Conservation (phyloP, 306 rosid species). For the Trifolium repens region DNA sequence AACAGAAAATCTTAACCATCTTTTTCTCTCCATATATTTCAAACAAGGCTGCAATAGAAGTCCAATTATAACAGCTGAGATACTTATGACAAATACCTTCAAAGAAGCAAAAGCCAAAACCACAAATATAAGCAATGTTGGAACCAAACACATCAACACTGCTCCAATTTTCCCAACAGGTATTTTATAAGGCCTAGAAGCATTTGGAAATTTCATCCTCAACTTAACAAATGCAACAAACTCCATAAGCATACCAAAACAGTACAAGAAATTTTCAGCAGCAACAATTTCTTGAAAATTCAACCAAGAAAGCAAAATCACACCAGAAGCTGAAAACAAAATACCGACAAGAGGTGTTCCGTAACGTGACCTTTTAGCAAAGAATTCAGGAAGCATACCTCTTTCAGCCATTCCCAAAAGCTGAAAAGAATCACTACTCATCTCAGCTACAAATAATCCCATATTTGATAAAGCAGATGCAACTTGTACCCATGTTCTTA, state of each 20-base stretch:
- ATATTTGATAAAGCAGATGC: constrained; percentile 75
- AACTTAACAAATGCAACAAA: constrained; percentile 65
- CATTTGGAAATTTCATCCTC: constrained; percentile 54
- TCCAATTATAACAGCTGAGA: constrained; percentile 54
- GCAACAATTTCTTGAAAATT: constrained; percentile 82
- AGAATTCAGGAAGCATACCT: constrained; percentile 71
- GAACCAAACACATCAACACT: constrained; percentile 60
- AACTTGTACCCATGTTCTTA: constrained; percentile 62
- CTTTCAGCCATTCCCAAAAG: constrained; percentile 74
- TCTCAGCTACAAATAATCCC: constrained; percentile 79
- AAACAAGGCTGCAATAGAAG: constrained; percentile 58
- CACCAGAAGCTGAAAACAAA: constrained; percentile 71
- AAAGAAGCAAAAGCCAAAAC: constrained; percentile 57
- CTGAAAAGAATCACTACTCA: constrained; percentile 78
- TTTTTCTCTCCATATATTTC: constrained; percentile 52
- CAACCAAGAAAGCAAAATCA: constrained; percentile 68
- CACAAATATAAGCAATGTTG: constrained; percentile 57
- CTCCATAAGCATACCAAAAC: constrained; percentile 78
- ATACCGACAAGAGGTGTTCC: constrained; percentile 68
- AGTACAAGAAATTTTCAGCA: constrained; percentile 68
- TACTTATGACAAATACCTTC: constrained; percentile 57
- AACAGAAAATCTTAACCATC: constrained; percentile 56
- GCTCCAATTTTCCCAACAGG: constrained; percentile 63
- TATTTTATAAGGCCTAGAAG: constrained; percentile 56
- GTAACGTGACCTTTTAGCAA: constrained; percentile 55